Evolutionary conservation across 352 stramenopile species (phyloP), one percentile per base, ranked within the genome.

Genomic region (Globisporangium spiculum): DNA sequence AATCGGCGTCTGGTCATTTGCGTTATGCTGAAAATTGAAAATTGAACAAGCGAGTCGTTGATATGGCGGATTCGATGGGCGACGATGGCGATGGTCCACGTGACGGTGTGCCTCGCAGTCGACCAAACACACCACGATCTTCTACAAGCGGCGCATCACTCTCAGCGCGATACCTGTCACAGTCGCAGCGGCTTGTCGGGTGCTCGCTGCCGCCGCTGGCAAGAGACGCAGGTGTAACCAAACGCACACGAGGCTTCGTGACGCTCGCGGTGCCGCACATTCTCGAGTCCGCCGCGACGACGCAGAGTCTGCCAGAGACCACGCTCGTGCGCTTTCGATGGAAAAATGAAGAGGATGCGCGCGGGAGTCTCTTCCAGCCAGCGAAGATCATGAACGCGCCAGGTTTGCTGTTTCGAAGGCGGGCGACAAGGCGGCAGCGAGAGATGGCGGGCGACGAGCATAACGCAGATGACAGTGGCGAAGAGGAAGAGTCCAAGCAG

Each of bases 361-460:
- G 52, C 7, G 63, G 62, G 14, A 63, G 60, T 34, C 69, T 66
- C 20, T 72, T 74, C n/a, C 64, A 67, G 53, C 65, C 68, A 53
- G 64, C 34, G 22, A 68, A 48, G 53, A 70, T 22, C 16, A 48
- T 66, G 59, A 66, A 70, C 32, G 65, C 36, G 4, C 53, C 36
- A 9, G 56, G 56, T 2, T 7, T 62, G 12, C 18, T 62, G n/a
- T n/a, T 20, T 48, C 56, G n/a, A 10, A 62, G 32, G 32, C 32
- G 62, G 30, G 46, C 30, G 4, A 16, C 6, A n/a, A 60, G 26
- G 32, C 5, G 24, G 26, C 26, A 38, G 26, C 54, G 54, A 18
- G 26, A 44, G 12, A 10, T 24, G 38, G 20, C 20, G 10, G 20
- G 14, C 3, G 26, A 14, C 0, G 9, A 14, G 22, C 60, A 46